Evolutionary conservation across 768 basidiomycete genomes (phyloP), one percentile per base, ranked within the genome.

Genomic region (Pilatotrama ljubarskyi): DNA sequence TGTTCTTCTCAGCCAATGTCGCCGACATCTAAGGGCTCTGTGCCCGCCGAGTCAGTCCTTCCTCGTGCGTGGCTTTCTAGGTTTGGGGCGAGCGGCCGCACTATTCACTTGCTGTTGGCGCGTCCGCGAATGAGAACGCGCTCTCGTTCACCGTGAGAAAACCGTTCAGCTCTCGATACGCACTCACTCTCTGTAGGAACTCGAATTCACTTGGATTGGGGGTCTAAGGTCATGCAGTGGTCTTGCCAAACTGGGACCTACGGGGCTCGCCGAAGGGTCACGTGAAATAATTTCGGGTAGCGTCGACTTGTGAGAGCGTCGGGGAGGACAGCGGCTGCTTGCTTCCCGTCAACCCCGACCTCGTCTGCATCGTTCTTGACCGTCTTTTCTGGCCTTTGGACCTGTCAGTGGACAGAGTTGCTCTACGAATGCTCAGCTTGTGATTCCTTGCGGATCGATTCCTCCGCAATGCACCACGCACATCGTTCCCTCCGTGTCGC

Each of bases 401-500:
- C 14, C 2, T 3, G 18, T 37, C n/a, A n/a, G 5, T 14, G 35
- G 36, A 24, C 24, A 37, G 36, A 51, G 4, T 11, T 51, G 36
- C 50, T 51, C 8, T 37, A 38, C 11, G 8, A 2, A 13, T 24
- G 20, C 22, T 51, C 22, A 22, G 11, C n/a, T 8, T 35, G 5
- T 22, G 22, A 5, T 26, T 22, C 17, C 32, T 18, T 20, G 32
- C 36, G 7, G 8, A 18, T 22, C 15, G 18, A 42, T 26, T 25
- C 11, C 14, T 25, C 54, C 35, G 15, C 35, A 14, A 68, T 68
- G 68, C 65, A 66, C 32, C 59, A 64, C 46, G 65, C 65, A 13
- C 64, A 61, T 35, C 66, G 66, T 14, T 63, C 66, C 29, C 32
- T 70, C 32, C 58, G 63, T 3, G 20, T 66, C 32, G 53, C 59